phyloP scores from a whole-genome alignment of 2,329 filamentous ascomycete species.

The Penicillium olsonii region DNA sequence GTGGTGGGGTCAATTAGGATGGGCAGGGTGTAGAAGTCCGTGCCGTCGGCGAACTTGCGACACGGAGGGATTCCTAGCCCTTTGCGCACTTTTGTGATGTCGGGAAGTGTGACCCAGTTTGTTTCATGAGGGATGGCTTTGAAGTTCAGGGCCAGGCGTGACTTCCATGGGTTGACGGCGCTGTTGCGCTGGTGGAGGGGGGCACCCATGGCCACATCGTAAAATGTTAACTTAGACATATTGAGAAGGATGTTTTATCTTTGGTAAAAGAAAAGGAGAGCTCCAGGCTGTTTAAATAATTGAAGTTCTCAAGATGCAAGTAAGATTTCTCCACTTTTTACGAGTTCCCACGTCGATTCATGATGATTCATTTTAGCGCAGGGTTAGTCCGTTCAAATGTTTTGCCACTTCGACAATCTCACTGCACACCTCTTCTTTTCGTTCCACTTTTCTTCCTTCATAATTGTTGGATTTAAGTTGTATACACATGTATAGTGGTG shows the following conservation, averaged over 20 bases:
- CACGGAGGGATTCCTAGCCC: constrained; percentile 50
- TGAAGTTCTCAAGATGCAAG: no score
- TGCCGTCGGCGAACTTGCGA: constrained; percentile 59
- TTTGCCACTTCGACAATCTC: no score
- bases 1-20: constrained; percentile 53
- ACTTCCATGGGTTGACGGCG: constrained; percentile 56
- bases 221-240: constrained; percentile 46
- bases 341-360: not conserved
- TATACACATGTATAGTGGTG: no score
- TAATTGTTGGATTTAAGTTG: no score
- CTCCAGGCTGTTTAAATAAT: no score
- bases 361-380: not conserved
- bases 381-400: not conserved
- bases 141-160: constrained; percentile 53
- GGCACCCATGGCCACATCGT: constrained; percentile 49
- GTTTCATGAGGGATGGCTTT: constrained; percentile 52
- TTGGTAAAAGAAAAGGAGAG: no score
- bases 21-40: constrained; percentile 63
- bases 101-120: constrained; percentile 55
- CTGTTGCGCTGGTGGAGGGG: constrained; percentile 33
- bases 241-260: no score
- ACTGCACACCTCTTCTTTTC: no score
- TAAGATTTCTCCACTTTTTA: no score
- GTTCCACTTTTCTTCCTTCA: no score
- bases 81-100: constrained; percentile 53